Conservation (phyloP, 2,329 filamentous ascomycete species). For the Tympanopsis confertula region DNA sequence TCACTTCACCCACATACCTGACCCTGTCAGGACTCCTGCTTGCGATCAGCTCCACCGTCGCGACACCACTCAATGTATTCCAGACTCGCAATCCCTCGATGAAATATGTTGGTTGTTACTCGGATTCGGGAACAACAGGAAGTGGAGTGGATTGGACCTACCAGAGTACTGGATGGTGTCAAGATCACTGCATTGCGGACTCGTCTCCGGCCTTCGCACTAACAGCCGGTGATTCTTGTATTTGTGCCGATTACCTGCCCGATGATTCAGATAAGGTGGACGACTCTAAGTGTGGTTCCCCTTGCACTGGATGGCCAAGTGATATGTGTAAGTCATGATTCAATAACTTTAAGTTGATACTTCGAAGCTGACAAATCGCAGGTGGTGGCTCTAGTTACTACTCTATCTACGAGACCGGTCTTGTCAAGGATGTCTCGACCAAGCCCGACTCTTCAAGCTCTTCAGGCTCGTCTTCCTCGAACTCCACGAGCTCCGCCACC, state of each 20-base stretch:
- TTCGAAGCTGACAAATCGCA: not conserved
- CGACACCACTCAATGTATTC: too few species aligned
- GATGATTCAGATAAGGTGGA: not conserved
- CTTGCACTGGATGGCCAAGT: not conserved
- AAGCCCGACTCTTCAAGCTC: not conserved
- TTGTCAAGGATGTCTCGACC: not conserved
- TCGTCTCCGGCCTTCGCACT: not conserved
- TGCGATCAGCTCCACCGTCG: too few species aligned
- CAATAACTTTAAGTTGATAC: not conserved
- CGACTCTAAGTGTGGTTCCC: not conserved
- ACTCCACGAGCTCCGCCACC: too few species aligned
- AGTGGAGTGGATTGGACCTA: not conserved
- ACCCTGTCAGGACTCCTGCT: too few species aligned
- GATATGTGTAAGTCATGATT: not conserved
- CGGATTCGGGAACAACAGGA: not conserved
- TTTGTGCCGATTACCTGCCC: not conserved
- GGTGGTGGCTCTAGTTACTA: not conserved
- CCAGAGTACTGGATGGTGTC: not conserved
- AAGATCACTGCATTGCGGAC: not conserved
- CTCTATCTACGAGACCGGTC: not conserved
- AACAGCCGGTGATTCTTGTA: not conserved
- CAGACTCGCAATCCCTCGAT: too few species aligned
- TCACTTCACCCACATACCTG: too few species aligned
- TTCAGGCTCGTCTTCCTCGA: not conserved
- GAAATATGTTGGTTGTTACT: conserved; percentile 1